Conservation (phyloP, 208 protist genomes). For the Leishmania amazonensis region DNA sequence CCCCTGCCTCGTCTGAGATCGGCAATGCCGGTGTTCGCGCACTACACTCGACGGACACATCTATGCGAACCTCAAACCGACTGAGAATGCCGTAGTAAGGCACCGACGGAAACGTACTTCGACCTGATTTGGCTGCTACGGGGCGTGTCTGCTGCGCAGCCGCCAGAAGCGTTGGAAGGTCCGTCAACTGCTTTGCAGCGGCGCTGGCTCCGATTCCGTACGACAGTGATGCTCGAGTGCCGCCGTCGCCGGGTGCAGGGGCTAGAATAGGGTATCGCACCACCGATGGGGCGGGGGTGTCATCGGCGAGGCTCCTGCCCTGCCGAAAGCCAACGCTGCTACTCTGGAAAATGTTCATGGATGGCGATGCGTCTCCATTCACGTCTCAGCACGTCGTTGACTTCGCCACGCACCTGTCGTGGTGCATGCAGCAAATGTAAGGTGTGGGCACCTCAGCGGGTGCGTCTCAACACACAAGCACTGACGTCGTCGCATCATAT, state of each 20-base stretch:
- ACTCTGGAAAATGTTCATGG: conserved; percentile 25
- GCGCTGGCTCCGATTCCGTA: not conserved
- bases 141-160: conserved; percentile 5
- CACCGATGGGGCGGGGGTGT: not conserved
- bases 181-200: not conserved
- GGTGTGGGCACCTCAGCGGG: not conserved
- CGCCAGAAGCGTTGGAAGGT: conserved; percentile 2
- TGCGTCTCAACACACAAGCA: not conserved
- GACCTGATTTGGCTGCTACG: not conserved
- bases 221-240: not conserved
- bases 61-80: conserved; percentile 41
- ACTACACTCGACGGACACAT: conserved; percentile 12
- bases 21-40: not conserved
- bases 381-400: not conserved
- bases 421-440: not conserved
- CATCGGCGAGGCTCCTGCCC: conserved; percentile 12
- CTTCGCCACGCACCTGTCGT: not conserved
- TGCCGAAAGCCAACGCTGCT: conserved; percentile 21
- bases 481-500: not conserved
- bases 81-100: conserved; percentile 63
- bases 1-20: not conserved
- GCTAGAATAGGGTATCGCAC: not conserved
- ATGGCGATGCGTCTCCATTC: not conserved
- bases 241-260: not conserved
- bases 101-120: conserved; percentile 34